Percentiles rank a stretch among this genome's conserved stretches.
Conservation (phyloP, 2,329 filamentous ascomycete species). For the Aspergillus melleus region DNA sequence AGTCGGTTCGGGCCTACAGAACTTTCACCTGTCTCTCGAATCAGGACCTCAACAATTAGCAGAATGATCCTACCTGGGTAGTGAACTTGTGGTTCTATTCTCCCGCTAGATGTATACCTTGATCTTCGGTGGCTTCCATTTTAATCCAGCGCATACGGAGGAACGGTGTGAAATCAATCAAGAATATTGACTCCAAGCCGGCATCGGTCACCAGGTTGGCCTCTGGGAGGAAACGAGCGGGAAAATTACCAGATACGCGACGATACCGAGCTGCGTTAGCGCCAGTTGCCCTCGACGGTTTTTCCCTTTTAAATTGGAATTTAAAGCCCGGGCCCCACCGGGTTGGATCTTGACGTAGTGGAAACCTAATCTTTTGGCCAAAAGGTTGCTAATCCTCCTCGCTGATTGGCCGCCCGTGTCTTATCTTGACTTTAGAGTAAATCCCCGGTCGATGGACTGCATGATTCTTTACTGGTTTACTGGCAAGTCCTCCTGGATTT, state of each 20-base stretch:
- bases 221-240: conserved; percentile 2
- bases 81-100: too few relatives aligned
- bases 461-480: background rate
- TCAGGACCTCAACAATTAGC: background rate
- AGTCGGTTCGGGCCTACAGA: background rate
- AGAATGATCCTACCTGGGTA: conserved; percentile 3
- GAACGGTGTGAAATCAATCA: too few relatives aligned
- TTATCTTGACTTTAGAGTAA: conserved; percentile 30
- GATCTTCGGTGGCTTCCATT: too few relatives aligned
- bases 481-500: too few relatives aligned
- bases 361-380: conserved; percentile 35
- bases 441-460: conserved; percentile 8
- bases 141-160: too few relatives aligned
- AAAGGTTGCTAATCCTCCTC: conserved; percentile 28
- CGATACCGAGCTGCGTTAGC: conserved; percentile 3
- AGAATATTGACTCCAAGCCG: too few relatives aligned
- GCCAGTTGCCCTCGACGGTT: background rate
- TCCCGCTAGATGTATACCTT: background rate
- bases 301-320: conserved; percentile 6
- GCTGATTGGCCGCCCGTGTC: conserved; percentile 32
- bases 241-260: conserved; percentile 8
- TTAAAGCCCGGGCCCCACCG: conserved; percentile 19
- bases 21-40: background rate
- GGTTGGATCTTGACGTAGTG: conserved; percentile 39
- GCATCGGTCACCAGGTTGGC: too few relatives aligned